Percentiles rank a stretch among this genome's conserved stretches.
phyloP scores from a whole-genome alignment of 164 flowering plant genomes.

The Echeveria elegans region DNA sequence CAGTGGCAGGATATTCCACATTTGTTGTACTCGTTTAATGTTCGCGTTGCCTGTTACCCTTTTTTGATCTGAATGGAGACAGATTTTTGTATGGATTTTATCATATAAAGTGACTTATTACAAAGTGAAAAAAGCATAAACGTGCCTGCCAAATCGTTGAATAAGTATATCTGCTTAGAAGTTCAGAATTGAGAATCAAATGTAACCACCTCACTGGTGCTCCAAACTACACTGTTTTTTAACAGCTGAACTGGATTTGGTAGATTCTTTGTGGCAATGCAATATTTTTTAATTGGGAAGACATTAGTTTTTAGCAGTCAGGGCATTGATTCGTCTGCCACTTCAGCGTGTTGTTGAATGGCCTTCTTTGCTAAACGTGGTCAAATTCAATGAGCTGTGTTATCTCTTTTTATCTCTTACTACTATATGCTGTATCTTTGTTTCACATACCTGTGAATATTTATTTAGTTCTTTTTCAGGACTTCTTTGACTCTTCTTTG shows the following conservation, averaged over 20 bases:
- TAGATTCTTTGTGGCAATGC: background rate
- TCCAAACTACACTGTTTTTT: background rate
- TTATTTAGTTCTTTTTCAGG: constrained; percentile 31
- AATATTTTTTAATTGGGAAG: background rate
- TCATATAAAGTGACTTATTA: too few relatives aligned
- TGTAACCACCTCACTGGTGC: background rate
- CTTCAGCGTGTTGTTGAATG: background rate
- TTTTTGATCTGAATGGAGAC: background rate
- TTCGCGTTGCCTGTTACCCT: background rate
- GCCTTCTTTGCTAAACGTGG: background rate
- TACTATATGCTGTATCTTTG: background rate
- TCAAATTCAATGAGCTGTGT: background rate
- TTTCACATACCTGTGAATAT: background rate
- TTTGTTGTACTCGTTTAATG: background rate
- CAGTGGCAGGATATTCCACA: background rate
- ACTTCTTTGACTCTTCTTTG: constrained; percentile 65
- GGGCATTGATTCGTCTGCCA: background rate
- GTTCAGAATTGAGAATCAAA: background rate
- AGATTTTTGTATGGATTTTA: background rate
- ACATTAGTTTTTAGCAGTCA: background rate
- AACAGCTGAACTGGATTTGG: background rate
- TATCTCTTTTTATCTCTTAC: too few relatives aligned
- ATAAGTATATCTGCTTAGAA: background rate
- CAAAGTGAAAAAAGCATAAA: background rate
- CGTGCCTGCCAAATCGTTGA: background rate